phyloP scores from a whole-genome alignment of 768 basidiomycete genomes.

The Psilocybe cubensis region DNA sequence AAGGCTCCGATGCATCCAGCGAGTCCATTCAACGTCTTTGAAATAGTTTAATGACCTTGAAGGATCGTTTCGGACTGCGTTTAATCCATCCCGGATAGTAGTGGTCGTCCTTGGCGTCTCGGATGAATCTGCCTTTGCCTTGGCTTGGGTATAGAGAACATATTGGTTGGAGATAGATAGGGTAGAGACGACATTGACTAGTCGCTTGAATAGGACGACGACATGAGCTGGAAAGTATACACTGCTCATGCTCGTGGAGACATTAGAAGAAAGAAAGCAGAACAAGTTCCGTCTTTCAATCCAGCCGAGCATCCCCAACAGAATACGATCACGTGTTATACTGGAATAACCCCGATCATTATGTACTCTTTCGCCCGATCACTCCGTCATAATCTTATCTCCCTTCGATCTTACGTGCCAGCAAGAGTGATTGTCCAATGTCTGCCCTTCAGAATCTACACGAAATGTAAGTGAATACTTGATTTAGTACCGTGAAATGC shows the following conservation, averaged over 20 bases:
- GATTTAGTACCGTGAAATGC: too few relatives aligned
- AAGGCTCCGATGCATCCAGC: conserved; percentile 24
- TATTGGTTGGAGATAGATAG: conserved; percentile 75
- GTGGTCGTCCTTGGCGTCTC: background rate
- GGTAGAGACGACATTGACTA: conserved; percentile 69
- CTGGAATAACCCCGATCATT: background rate
- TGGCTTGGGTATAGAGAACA: conserved; percentile 22
- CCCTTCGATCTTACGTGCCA: too few relatives aligned
- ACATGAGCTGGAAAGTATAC: conserved; percentile 62
- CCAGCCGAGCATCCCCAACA: conserved; percentile 5
- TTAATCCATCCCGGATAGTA: conserved; percentile 2
- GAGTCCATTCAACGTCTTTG: conserved; percentile 25
- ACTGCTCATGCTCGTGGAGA: conserved; percentile 36
- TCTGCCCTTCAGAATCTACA: too few relatives aligned
- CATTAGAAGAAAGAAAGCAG: conserved; percentile 10
- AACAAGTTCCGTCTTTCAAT: background rate
- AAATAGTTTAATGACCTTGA: conserved; percentile 7
- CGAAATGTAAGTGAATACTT: too few relatives aligned
- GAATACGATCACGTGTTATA: background rate
- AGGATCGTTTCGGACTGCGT: background rate
- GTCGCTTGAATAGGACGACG: conserved; percentile 60
- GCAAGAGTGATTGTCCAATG: too few relatives aligned
- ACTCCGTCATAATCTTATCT: too few relatives aligned
- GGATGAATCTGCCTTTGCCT: background rate
- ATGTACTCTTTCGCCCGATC: too few relatives aligned